Conservation (phyloP, 2,329 filamentous ascomycete species). For the Neurospora sp. region DNA sequence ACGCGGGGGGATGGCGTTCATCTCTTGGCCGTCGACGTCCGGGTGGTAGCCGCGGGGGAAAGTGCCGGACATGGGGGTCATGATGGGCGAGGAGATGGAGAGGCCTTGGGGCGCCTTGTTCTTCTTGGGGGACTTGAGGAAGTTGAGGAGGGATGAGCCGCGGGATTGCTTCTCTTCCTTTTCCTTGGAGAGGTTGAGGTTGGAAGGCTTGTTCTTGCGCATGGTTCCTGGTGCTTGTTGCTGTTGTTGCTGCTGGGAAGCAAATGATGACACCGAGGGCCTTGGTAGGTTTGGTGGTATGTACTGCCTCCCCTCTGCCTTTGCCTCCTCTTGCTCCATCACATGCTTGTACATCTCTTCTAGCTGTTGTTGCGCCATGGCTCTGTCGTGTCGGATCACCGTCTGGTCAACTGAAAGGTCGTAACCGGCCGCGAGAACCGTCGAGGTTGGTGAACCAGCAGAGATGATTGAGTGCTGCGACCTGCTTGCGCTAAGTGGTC, state of each 20-base stretch:
- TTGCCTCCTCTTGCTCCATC: conserved; percentile 75
- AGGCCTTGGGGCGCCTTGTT: conserved; percentile 39
- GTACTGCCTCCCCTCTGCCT: conserved; percentile 43
- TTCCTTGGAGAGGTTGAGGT: conserved; percentile 37
- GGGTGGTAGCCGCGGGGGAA: conserved; percentile 37
- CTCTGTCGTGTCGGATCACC: conserved; percentile 64
- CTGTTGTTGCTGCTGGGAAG: conserved; percentile 13
- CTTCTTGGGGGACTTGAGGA: conserved; percentile 50
- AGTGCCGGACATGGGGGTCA: conserved; percentile 51
- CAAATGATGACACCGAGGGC: conserved; percentile 13
- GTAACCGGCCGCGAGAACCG: conserved; percentile 43
- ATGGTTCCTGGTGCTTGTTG: conserved; percentile 30
- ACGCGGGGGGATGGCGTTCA: conserved; percentile 47
- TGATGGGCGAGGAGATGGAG: conserved; percentile 55
- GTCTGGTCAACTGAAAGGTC: conserved; percentile 67
- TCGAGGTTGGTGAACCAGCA: conserved; percentile 36
- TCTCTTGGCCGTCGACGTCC: conserved; percentile 38
- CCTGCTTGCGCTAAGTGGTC: conserved; percentile 25
- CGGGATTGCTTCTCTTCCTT: conserved; percentile 44
- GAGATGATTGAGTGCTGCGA: conserved; percentile 14
- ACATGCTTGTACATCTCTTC: conserved; percentile 88
- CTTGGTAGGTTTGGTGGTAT: conserved; percentile 30
- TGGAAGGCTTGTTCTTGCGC: conserved; percentile 36
- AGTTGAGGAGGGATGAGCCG: conserved; percentile 49
- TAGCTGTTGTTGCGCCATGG: conserved; percentile 70